A percentile compares a stretch with the other conserved stretches of the same genome.
Conservation (phyloP, 768 basidiomycete genomes). For the Daedaleopsis nitida region DNA sequence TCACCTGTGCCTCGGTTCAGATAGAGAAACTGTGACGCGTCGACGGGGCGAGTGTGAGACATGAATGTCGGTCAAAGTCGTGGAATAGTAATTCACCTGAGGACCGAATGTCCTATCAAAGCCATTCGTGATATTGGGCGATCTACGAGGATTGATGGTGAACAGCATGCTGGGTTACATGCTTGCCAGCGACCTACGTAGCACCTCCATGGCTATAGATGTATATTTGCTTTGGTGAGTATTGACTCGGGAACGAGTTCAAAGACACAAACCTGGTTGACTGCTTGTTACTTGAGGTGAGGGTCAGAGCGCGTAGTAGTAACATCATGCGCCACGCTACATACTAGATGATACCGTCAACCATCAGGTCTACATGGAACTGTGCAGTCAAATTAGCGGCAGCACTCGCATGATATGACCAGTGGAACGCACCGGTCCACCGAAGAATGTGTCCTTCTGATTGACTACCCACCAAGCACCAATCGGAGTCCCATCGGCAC, state of each 20-base stretch:
- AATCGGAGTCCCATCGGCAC: conserved; percentile 14
- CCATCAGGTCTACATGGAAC: conserved; percentile 22
- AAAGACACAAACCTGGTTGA: conserved; percentile 13
- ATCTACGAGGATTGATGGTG: background rate
- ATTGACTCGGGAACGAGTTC: background rate
- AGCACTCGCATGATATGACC: no score
- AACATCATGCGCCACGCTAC: background rate
- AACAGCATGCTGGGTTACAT: background rate
- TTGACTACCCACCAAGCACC: conserved; percentile 35
- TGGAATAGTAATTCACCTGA: conserved; percentile 19
- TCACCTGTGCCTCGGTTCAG: conserved; percentile 13
- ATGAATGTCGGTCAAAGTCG: background rate
- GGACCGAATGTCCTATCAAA: conserved; percentile 34
- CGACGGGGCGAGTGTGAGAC: no score
- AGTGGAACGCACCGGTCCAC: conserved; percentile 15
- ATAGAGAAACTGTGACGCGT: conserved; percentile 13
- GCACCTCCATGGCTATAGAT: conserved; percentile 13
- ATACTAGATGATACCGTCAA: conserved; percentile 23
- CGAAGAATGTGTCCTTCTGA: conserved; percentile 30
- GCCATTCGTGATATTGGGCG: conserved; percentile 31
- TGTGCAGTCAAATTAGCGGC: background rate
- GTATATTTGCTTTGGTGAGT: background rate
- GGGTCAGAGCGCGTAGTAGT: background rate
- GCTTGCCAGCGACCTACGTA: background rate
- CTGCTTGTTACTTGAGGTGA: conserved; percentile 13